Percentiles rank a stretch among this genome's conserved stretches.
Conservation (phyloP, 768 basidiomycete species). For the Russula ochroleuca region DNA sequence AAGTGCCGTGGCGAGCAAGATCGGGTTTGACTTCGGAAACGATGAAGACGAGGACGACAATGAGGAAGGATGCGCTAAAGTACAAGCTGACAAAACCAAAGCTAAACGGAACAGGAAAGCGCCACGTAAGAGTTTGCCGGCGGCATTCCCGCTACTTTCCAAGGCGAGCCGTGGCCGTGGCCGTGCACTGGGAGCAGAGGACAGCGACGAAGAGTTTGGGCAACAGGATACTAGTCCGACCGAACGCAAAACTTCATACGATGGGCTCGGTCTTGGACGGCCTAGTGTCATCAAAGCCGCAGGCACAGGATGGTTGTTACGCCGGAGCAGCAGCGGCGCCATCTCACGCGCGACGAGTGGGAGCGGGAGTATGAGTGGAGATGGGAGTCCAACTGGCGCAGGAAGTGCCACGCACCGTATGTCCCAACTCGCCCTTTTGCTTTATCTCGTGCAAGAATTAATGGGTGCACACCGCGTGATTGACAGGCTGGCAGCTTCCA, state of each 20-base stretch:
- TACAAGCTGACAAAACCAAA: slow-evolving; percentile 37
- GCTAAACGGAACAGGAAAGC: slow-evolving; percentile 44
- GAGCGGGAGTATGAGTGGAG: slow-evolving; percentile 48
- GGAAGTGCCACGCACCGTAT: slow-evolving; percentile 56
- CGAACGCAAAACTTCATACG: slow-evolving; percentile 50
- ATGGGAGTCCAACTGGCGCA: slow-evolving; percentile 48
- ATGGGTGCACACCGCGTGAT: neutral
- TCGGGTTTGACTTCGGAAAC: slow-evolving; percentile 44
- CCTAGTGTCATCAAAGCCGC: slow-evolving; percentile 37
- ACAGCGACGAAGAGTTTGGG: slow-evolving; percentile 55
- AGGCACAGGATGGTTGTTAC: slow-evolving; percentile 59
- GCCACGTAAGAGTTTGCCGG: slow-evolving; percentile 69
- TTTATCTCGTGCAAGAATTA: slow-evolving; percentile 6
- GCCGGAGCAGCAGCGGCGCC: slow-evolving; percentile 76
- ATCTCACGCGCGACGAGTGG: slow-evolving; percentile 55
- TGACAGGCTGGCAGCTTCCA: slow-evolving; percentile 54
- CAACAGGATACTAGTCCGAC: slow-evolving; percentile 57
- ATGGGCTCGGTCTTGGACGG: slow-evolving; percentile 62
- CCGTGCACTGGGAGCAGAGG: slow-evolving; percentile 35
- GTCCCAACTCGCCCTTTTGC: slow-evolving; percentile 34
- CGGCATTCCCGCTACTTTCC: slow-evolving; percentile 53
- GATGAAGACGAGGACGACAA: slow-evolving; percentile 37
- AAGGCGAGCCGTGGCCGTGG: slow-evolving; percentile 20
- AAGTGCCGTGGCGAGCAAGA: slow-evolving; percentile 69
- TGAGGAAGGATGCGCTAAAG: slow-evolving; percentile 36